These are phyloP conservation scores for Penicillium aurantiogriseum DNA, from an alignment of 2,329 filamentous ascomycete genomes.

Conservation along the genomic window DNA sequence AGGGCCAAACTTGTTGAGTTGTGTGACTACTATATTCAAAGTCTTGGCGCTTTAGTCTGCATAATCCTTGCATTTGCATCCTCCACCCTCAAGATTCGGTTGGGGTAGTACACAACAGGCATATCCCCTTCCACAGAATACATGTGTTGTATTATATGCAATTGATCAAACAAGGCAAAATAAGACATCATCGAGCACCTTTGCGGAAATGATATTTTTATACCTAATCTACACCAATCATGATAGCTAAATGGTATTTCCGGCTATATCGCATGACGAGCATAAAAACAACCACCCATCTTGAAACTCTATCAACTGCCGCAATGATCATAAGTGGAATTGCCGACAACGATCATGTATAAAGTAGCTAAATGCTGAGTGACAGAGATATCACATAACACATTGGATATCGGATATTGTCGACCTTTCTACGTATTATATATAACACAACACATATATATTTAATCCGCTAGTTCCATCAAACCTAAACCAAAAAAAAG, in stretches of 20 bases:
- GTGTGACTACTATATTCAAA: neutral
- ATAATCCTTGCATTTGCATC: neutral
- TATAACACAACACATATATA: neutral
- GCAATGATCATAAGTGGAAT: neutral
- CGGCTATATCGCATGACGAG: neutral
- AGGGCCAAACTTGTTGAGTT: neutral
- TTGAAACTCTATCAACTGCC: neutral
- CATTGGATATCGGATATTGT: neutral
- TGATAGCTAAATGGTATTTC: neutral
- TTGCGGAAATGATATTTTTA: neutral
- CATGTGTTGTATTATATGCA: neutral
- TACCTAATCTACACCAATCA: neutral
- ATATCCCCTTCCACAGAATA: neutral
- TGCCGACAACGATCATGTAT: too few relatives aligned
- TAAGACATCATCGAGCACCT: neutral
- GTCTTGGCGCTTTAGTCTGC: neutral
- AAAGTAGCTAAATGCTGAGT: too few relatives aligned
- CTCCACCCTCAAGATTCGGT: neutral
- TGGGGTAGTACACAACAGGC: neutral
- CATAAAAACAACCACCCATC: neutral
- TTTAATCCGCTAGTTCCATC: neutral
- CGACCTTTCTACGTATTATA: neutral
- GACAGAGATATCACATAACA: neutral
- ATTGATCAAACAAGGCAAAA: neutral
- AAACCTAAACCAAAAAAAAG: neutral